phyloP scores from a whole-genome alignment of 2,329 filamentous ascomycete species.

The Aspergillus ustus region DNA sequence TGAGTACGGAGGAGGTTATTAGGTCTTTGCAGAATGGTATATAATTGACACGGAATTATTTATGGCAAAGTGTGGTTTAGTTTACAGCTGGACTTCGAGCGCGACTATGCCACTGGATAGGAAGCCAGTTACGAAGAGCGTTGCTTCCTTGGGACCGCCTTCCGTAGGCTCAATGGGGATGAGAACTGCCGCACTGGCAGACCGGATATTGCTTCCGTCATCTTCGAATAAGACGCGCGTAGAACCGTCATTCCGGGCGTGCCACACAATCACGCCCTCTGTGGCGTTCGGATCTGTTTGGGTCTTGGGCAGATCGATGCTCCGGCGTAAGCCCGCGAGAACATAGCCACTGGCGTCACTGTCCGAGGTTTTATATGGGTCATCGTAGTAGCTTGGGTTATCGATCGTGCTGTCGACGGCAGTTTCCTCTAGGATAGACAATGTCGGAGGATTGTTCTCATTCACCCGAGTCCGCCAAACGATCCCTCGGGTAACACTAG shows the following conservation, averaged over 20 bases:
- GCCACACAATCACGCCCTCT: conserved; percentile 56
- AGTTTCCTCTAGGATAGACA: conserved; percentile 51
- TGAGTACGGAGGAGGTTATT: conserved; percentile 44
- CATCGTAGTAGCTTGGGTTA: conserved; percentile 63
- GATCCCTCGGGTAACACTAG: conserved; percentile 51
- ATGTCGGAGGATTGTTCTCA: conserved; percentile 31
- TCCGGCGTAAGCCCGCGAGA: conserved; percentile 53
- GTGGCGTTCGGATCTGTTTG: conserved; percentile 40
- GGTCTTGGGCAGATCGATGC: conserved; percentile 41
- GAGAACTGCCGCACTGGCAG: conserved; percentile 57
- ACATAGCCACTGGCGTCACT: conserved; percentile 61
- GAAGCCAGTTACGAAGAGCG: conserved; percentile 64
- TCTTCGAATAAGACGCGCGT: conserved; percentile 60
- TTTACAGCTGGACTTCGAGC: conserved; percentile 56
- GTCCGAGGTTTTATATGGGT: conserved; percentile 52
- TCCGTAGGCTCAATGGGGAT: conserved; percentile 55
- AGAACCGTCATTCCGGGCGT: conserved; percentile 30
- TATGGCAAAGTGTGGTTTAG: not conserved
- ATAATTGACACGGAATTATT: not conserved
- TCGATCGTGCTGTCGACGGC: conserved; percentile 55
- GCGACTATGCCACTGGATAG: conserved; percentile 55
- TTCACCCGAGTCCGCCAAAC: conserved; percentile 47
- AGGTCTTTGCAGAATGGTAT: conserved; percentile 26
- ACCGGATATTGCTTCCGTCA: conserved; percentile 57
- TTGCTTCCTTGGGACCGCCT: conserved; percentile 53